Base-by-base conservation (phyloP, 2,329 filamentous ascomycete genomes). In the Sporothrix curviconia region DNA sequence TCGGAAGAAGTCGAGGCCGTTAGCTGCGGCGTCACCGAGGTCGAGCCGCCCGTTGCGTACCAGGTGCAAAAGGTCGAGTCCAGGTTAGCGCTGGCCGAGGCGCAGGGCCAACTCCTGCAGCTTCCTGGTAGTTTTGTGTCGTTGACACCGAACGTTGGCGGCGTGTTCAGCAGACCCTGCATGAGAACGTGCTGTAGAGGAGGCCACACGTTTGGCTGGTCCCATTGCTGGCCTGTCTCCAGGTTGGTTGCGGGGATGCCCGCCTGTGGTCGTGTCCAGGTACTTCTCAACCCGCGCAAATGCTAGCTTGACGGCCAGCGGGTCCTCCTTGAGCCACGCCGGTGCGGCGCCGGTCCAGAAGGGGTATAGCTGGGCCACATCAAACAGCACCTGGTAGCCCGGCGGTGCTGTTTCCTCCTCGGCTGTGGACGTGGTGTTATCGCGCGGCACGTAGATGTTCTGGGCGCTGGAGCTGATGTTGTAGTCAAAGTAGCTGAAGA, bases 21-120 rank as follows among this genome's bases (percentile, higher is more conserved):
- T 55, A 84, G 72, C 66, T 74, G 78, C 30, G 78, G 78, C 42
- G 73, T 76, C 61, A 74, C 69, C 11, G 73, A 72, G 0, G 83
- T 86, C 2, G 78, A 76, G 3, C 84, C 85, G 22, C 85, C 85
- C 0, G 85, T 87, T 6, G 81, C 81, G 58, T 78, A 82, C 85
- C 84, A 87, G 0, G 84, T 87, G 72, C 85, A 88, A 66, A 86
- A 87, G 0, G 84, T 77, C 17, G 80, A 84, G 68, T 86, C 84
- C 37, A 87, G 71, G 63, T n/a, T 87, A 87, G 37, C 84, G 78
- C 70, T 87, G 85, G 2, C 77, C 84, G 6, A 88, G 72, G 4
- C 73, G 68, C 2, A 85, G 72, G 0, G 84, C 81, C 1, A 86
- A 73, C 8, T 74, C 69, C 61, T 82, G 81, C 1, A 82, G 74